Percentiles rank a stretch among this genome's conserved stretches.
Evolutionary conservation across 768 basidiomycete species (phyloP).

Genomic region (Pisolithus orientalis): DNA sequence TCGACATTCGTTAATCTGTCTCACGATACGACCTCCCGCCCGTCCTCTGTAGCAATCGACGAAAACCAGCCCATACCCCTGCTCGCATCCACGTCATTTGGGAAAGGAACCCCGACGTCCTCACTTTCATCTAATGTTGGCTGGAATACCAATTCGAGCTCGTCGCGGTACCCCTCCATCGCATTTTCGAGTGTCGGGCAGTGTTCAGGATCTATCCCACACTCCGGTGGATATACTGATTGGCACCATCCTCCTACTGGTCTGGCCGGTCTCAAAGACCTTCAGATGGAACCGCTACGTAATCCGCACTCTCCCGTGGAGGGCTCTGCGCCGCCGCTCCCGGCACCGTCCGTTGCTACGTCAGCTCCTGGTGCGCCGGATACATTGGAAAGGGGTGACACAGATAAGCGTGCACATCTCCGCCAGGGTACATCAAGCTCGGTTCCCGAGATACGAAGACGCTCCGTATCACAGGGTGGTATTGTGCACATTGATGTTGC

Average conservation of each 20-base stretch:
- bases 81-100: conserved; percentile 23
- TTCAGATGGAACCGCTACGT: conserved; percentile 8
- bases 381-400: not conserved
- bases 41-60: conserved; percentile 6
- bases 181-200: conserved; percentile 11
- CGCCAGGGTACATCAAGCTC: conserved; percentile 12
- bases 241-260: conserved; percentile 22
- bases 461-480: conserved; percentile 13
- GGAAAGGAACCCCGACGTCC: conserved; percentile 11
- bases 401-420: conserved; percentile 15
- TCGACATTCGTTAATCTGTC: conserved; percentile 8
- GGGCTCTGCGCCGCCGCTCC: not conserved
- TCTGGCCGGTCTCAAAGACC: conserved; percentile 11
- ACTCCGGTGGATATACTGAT: conserved; percentile 12
- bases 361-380: not conserved
- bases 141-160: conserved; percentile 10
- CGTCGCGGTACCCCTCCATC: conserved; percentile 25
- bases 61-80: conserved; percentile 8
- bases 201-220: conserved; percentile 6
- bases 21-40: conserved; percentile 5
- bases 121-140: conserved; percentile 13
- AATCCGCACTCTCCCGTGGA: conserved; percentile 21
- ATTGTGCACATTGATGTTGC: conserved; percentile 22
- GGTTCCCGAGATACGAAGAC: conserved; percentile 18
- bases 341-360: not conserved